Evolutionary conservation across 805 yeast genomes (phyloP).

Genomic region (Cyberlindnera maritima): DNA sequence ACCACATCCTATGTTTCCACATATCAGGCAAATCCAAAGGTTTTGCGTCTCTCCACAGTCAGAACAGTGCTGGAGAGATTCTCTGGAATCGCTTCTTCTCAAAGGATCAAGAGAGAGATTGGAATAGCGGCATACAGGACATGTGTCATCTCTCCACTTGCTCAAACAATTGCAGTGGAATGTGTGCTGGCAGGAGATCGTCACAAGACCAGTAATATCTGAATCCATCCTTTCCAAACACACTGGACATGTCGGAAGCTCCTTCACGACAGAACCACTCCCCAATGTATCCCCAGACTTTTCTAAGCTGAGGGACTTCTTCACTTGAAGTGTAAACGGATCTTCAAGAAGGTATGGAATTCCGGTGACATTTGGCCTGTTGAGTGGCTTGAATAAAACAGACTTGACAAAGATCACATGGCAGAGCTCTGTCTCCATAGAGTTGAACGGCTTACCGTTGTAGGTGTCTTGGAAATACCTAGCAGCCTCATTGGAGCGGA

Average conservation of each 20-base stretch:
- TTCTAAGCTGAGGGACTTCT: conserved; percentile 12
- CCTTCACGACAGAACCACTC: conserved; percentile 37
- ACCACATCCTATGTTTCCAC: conserved; percentile 93
- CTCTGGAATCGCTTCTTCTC: conserved; percentile 20
- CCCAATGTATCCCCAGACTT: conserved; percentile 13
- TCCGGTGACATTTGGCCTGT: conserved; percentile 27
- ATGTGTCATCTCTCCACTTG: conserved; percentile 85
- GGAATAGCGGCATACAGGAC: conserved; percentile 88
- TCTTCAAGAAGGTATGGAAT: conserved; percentile 72
- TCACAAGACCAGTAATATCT: conserved; percentile 72
- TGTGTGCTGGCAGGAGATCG: conserved; percentile 91
- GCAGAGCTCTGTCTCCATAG: conserved; percentile 87
- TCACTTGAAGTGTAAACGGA: conserved; percentile 54
- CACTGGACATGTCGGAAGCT: conserved; percentile 90
- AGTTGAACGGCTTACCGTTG: conserved; percentile 74
- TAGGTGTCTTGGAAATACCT: conserved; percentile 60
- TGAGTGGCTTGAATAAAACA: conserved; percentile 26
- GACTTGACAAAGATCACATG: conserved; percentile 67
- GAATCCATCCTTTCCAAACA: conserved; percentile 88
- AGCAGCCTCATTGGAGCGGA: conserved; percentile 53
- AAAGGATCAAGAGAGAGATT: conserved; percentile 32
- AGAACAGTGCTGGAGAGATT: conserved; percentile 32
- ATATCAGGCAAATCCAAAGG: conserved; percentile 85
- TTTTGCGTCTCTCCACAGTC: conserved; percentile 59
- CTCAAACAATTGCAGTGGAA: conserved; percentile 87